phyloP scores from a whole-genome alignment of 192 early-diverging fungal species.

The Phycomyces nitens region DNA sequence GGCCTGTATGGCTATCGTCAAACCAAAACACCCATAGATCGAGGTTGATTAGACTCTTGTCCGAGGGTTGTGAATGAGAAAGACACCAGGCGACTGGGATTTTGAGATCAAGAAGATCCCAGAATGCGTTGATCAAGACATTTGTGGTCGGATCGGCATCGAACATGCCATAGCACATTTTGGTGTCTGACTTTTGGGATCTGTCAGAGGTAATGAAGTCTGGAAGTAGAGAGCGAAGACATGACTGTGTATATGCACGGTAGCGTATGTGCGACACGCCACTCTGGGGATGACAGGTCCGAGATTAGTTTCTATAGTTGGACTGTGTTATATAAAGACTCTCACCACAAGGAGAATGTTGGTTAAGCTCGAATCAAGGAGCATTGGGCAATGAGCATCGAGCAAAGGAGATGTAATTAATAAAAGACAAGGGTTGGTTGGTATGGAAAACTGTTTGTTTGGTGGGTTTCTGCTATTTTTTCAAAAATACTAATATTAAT shows the following conservation, averaged over 20 bases:
- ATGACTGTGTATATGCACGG: conserved; percentile 13
- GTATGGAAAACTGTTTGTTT: too few species aligned
- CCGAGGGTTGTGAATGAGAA: background rate
- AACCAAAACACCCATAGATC: conserved; percentile 32
- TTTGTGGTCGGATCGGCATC: background rate
- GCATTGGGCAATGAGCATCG: background rate
- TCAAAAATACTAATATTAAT: too few species aligned
- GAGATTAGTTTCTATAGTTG: too few species aligned
- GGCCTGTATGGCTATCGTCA: conserved; percentile 23
- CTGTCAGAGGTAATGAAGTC: background rate
- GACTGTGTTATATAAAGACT: background rate
- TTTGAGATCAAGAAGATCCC: conserved; percentile 2
- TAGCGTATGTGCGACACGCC: conserved; percentile 14
- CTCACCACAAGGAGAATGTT: conserved; percentile 1
- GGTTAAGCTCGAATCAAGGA: background rate
- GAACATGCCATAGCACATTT: too few species aligned
- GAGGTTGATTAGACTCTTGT: background rate
- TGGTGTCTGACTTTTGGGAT: background rate
- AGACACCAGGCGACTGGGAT: conserved; percentile 9
- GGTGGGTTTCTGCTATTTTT: too few species aligned
- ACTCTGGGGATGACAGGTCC: background rate
- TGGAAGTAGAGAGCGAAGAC: background rate
- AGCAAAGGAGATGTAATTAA: too few species aligned
- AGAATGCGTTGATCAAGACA: background rate
- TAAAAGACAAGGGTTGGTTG: too few species aligned